These are phyloP conservation scores for Leishmania tropica DNA, from an alignment of 208 protist species.

Conservation along the genomic window DNA sequence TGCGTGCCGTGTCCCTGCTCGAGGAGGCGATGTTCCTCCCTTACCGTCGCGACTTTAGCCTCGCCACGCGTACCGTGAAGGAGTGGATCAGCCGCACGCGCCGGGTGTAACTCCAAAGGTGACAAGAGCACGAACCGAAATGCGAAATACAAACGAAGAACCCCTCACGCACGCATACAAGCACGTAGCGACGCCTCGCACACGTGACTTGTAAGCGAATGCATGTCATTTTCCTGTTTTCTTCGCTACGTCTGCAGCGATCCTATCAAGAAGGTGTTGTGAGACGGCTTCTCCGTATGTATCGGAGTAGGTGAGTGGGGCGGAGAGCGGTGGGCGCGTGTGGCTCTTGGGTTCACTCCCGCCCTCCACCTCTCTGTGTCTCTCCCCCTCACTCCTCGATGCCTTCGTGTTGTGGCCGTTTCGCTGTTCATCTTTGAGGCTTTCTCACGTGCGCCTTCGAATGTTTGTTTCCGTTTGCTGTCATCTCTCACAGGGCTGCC, in stretches of 20 bases:
- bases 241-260: not conserved
- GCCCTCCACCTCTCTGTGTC: not conserved
- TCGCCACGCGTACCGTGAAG: slow-evolving; percentile 34
- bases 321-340: not conserved
- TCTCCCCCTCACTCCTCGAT: not conserved
- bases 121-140: not conserved
- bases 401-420: not conserved
- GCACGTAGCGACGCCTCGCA: not conserved
- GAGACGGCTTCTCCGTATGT: not conserved
- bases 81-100: slow-evolving; percentile 30
- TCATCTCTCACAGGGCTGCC: not conserved
- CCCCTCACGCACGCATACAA: not conserved
- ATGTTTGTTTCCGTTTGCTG: not conserved
- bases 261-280: not conserved
- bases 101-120: not conserved
- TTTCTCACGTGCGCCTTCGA: not conserved
- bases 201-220: not conserved
- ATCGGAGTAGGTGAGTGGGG: not conserved
- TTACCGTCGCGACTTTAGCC: slow-evolving; percentile 29
- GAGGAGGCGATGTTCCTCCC: slow-evolving; percentile 44
- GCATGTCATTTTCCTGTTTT: not conserved
- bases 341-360: not conserved
- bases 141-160: not conserved
- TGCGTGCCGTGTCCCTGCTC: slow-evolving; percentile 43
- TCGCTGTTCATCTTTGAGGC: not conserved